Evolutionary conservation across 768 basidiomycete genomes (phyloP).

Genomic region (Arthromyces matolae): DNA sequence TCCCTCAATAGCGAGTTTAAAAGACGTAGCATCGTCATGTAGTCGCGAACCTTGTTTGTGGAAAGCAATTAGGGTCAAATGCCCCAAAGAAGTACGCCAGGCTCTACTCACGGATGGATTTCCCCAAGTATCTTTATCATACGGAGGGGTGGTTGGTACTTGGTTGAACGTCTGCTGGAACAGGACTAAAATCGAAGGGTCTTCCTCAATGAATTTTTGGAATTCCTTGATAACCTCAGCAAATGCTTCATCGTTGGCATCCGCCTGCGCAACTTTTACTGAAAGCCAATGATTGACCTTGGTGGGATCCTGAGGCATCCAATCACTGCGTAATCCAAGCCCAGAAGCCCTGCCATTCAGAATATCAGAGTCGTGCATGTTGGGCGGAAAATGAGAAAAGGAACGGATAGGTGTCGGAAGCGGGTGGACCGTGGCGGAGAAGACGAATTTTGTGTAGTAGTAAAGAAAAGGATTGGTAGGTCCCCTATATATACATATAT

Average conservation of each 20-base stretch:
- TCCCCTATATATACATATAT: too few species aligned
- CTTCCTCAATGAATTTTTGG: slow-evolving; percentile 10
- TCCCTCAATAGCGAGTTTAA: slow-evolving; percentile 41
- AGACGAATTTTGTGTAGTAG: too few species aligned
- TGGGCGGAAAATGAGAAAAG: neutral
- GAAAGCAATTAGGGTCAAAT: neutral
- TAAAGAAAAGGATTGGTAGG: too few species aligned
- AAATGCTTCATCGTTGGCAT: neutral
- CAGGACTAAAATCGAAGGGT: neutral
- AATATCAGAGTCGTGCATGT: too few species aligned
- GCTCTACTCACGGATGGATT: slow-evolving; percentile 2
- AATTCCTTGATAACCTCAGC: slow-evolving; percentile 4
- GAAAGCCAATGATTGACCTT: slow-evolving; percentile 4
- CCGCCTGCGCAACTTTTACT: neutral
- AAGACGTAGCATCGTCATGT: slow-evolving; percentile 34
- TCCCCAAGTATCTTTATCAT: slow-evolving; percentile 8
- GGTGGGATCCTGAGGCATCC: slow-evolving; percentile 7
- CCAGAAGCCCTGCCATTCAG: too few species aligned
- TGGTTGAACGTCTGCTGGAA: slow-evolving; percentile 13
- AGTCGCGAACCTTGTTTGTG: slow-evolving; percentile 33
- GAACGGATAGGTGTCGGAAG: neutral
- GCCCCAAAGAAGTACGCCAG: too few species aligned
- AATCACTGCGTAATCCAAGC: neutral
- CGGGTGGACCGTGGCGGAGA: too few species aligned
- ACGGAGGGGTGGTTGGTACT: slow-evolving; percentile 9